Evolutionary conservation across 2,329 filamentous ascomycete genomes (phyloP).

Genomic region (Claviceps capensis): DNA sequence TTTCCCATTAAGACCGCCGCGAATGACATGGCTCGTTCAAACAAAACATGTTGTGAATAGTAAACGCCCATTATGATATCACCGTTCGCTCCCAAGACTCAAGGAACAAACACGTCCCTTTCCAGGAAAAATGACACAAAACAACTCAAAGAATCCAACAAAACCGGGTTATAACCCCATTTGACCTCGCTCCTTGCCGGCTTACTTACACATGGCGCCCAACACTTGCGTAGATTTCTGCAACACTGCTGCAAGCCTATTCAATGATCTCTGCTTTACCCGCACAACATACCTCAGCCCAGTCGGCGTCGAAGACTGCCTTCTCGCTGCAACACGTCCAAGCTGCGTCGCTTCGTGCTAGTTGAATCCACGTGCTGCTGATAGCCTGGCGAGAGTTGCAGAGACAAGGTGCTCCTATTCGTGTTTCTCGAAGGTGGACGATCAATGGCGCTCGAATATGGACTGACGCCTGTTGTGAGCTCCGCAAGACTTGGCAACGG

Average conservation of each 20-base stretch:
- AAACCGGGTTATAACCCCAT: not conserved
- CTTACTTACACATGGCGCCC: not conserved
- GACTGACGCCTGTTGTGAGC: constrained; percentile 48
- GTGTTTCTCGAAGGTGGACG: constrained; percentile 19
- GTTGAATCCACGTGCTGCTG: constrained; percentile 25
- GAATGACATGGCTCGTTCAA: no score
- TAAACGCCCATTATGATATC: not conserved
- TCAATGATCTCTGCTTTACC: no score
- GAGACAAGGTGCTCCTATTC: constrained; percentile 12
- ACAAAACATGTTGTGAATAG: no score
- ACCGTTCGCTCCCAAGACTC: constrained; percentile 1
- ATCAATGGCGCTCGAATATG: constrained; percentile 38
- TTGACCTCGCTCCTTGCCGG: not conserved
- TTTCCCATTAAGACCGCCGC: no score
- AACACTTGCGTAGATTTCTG: no score
- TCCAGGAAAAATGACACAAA: not conserved
- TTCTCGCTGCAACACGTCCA: constrained; percentile 30
- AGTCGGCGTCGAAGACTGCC: constrained; percentile 28
- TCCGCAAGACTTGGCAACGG: constrained; percentile 48
- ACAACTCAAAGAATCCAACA: not conserved
- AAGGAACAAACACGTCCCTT: not conserved
- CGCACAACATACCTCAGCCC: constrained; percentile 3
- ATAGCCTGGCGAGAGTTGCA: constrained; percentile 19
- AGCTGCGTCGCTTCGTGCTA: constrained; percentile 38
- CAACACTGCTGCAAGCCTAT: no score